Base-by-base conservation (phyloP, 331 rosid genomes). In the Spiraea crenata region DNA sequence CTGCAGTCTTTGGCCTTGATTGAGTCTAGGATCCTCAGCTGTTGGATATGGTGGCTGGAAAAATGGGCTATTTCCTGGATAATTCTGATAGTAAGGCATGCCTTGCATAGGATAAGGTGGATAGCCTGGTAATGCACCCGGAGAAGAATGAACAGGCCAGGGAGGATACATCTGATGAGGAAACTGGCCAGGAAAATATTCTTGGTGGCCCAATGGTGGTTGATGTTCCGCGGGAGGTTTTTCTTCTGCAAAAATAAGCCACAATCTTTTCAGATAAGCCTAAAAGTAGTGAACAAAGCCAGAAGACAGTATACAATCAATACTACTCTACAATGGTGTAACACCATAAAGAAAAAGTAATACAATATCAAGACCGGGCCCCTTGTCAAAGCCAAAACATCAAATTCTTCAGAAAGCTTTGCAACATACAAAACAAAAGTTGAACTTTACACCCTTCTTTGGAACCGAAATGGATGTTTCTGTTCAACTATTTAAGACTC, bases 61-160 rank as follows among this genome's bases (percentile, higher is more conserved):
- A 77, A 44, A 87, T 1, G 92, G 96, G 79, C 85, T 51, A 69
- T 83, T 80, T 74, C 96, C 99, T 3, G 89, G 92, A 82, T 86
- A 89, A 68, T 87, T 67, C 74, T 79, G 97, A 81, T 86, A 95
- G 81, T 91, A 95, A 67, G 98, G 98, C 80, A 95, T 89, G 77
- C 99, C 99, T 74, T 90, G 98, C 83, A 93, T 84, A 42, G 96
- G 90, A 82, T 86, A 95, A 71, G 93, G 85, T 66, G 71, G 98
- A 86, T 71, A 91, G 76, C 81, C 89, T 6, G 99, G 99, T 5
- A 86, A 34, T 41, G 91, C 56, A 42, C 98, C 96, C 1, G 93
- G 88, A 47, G 96, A 87, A 84, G 96, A 86, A 82, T 91, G 95
- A 78, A 91, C 67, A 72, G 96, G 98, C 99, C 99, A 95, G 50